Evolutionary conservation across 163 green algal genomes (phyloP).

Genomic region (Chlamydomonas reinhardtii): DNA sequence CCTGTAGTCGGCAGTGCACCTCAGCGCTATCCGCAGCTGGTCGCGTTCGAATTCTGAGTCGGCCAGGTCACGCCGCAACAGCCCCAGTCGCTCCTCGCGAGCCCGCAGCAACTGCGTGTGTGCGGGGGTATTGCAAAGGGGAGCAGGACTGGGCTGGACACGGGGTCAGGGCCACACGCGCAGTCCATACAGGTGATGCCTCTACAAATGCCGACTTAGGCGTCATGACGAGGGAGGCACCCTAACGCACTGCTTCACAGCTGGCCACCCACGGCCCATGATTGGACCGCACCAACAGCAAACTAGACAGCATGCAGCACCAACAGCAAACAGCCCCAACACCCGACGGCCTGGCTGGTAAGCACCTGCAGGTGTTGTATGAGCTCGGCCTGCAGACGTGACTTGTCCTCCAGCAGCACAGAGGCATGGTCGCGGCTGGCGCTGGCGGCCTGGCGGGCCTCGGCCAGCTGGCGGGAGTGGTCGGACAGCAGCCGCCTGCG

Average conservation of each 20-base stretch:
- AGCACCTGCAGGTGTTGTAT: slow-evolving; percentile 32
- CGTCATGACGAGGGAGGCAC: too few species aligned
- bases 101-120: neutral
- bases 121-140: neutral
- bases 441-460: too few species aligned
- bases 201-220: too few species aligned
- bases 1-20: slow-evolving; percentile 3
- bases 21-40: slow-evolving; percentile 32
- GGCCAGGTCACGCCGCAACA: slow-evolving; percentile 13
- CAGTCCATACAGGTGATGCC: too few species aligned
- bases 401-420: neutral
- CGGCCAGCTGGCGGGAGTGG: neutral
- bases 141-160: neutral
- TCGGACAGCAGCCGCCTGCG: neutral
- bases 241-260: too few species aligned
- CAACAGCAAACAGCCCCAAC: too few species aligned
- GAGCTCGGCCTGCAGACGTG: slow-evolving; percentile 9
- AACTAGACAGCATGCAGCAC: too few species aligned
- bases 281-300: too few species aligned
- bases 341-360: too few species aligned
- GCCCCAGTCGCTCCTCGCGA: slow-evolving; percentile 8
- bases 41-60: slow-evolving; percentile 33
- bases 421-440: neutral
- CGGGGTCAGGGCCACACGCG: too few species aligned
- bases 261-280: too few species aligned